Evolutionary conservation across 352 stramenopile species (phyloP).

Genomic region (Phytophthora boehmeriae): DNA sequence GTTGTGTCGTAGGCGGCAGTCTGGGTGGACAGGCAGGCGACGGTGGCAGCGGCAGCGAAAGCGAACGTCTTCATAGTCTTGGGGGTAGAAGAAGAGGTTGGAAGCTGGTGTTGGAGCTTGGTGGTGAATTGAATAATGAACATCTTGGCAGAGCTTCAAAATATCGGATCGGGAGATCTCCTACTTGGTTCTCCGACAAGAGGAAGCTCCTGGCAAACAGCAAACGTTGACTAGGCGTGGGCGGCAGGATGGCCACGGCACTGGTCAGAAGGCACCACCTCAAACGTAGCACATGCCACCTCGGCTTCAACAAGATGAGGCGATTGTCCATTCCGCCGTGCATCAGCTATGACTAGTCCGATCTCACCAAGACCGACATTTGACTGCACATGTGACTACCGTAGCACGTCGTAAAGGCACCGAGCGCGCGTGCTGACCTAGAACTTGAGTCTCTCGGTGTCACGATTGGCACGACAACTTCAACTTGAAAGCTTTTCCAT

Average conservation of each 20-base stretch:
- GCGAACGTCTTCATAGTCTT: slow-evolving; percentile 50
- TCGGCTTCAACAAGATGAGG: slow-evolving; percentile 3
- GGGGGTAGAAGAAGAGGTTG: slow-evolving; percentile 9
- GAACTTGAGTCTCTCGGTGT: neutral
- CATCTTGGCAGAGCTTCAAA: slow-evolving; percentile 2
- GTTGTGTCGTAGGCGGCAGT: slow-evolving; percentile 34
- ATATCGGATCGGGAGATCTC: neutral
- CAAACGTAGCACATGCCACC: slow-evolving; percentile 7
- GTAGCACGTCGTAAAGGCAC: slow-evolving; percentile 25
- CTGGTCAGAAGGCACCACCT: neutral
- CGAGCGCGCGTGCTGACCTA: slow-evolving; percentile 10
- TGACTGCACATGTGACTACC: slow-evolving; percentile 11
- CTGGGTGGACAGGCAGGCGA: slow-evolving; percentile 32
- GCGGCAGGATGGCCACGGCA: neutral
- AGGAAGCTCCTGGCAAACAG: slow-evolving; percentile 12
- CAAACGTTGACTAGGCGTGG: slow-evolving; percentile 9
- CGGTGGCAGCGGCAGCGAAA: slow-evolving; percentile 22
- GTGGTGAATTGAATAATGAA: slow-evolving; percentile 47
- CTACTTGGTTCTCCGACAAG: neutral
- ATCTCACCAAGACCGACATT: too few relatives aligned
- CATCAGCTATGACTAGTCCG: neutral
- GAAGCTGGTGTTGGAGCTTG: slow-evolving; percentile 39
- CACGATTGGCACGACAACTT: neutral
- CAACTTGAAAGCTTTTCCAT: slow-evolving; percentile 3
- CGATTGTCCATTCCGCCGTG: neutral